Conservation (phyloP, 805 yeast genomes). For the Kazachstania africana region DNA sequence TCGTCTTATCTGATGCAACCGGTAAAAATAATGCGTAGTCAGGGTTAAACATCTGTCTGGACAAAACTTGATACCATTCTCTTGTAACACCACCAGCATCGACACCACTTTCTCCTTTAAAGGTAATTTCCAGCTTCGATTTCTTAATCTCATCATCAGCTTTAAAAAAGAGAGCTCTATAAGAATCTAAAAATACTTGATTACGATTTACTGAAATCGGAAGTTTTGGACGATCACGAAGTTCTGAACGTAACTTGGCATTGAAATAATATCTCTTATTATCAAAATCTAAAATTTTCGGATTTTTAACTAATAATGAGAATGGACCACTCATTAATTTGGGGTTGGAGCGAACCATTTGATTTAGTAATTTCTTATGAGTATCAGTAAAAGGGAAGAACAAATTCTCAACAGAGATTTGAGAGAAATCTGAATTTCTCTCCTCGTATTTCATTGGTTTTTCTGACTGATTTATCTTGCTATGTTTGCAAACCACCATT, state of each 20-base stretch:
- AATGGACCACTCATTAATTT: constrained; percentile 94
- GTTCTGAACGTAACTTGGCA: constrained; percentile 49
- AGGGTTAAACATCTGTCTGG: constrained; percentile 92
- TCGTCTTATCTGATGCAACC: constrained; percentile 81
- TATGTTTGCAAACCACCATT: constrained; percentile 91
- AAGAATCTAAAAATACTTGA: constrained; percentile 85
- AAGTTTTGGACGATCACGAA: constrained; percentile 35
- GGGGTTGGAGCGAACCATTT: constrained; percentile 84
- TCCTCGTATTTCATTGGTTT: constrained; percentile 41
- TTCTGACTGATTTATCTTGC: constrained; percentile 36
- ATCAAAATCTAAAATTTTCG: constrained; percentile 86
- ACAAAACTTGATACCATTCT: constrained; percentile 92
- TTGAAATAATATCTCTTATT: constrained; percentile 82
- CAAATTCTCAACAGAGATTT: constrained; percentile 63
- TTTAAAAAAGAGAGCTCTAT: constrained; percentile 70
- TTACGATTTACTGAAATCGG: constrained; percentile 69
- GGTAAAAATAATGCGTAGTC: constrained; percentile 88
- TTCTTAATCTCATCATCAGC: constrained; percentile 59
- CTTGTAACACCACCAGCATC: constrained; percentile 98
- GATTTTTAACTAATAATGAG: constrained; percentile 75
- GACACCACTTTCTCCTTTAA: constrained; percentile 88
- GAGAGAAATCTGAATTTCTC: constrained; percentile 51
- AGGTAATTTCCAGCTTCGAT: constrained; percentile 66
- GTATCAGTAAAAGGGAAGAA: constrained; percentile 82
- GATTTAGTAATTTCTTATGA: constrained; percentile 77